Percentiles rank a stretch among this genome's conserved stretches.
These are phyloP conservation scores for Epichloe uncinata DNA, from an alignment of 2,329 filamentous ascomycete species.

Conservation along the genomic window DNA sequence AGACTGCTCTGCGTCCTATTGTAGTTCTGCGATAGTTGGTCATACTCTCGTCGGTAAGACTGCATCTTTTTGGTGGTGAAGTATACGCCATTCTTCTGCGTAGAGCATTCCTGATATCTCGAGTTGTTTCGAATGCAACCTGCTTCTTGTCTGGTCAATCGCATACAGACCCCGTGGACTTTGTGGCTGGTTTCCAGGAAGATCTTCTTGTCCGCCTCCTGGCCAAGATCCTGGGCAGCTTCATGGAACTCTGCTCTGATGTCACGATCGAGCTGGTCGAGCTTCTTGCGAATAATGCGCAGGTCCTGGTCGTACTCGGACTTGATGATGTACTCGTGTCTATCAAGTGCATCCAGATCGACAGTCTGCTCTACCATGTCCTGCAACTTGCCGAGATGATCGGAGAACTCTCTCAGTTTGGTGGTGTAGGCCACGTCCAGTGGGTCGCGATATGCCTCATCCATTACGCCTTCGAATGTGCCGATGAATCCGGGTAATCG, in stretches of 20 bases:
- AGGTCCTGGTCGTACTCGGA: constrained; percentile 90
- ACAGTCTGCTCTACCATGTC: constrained; percentile 99
- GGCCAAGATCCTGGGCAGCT: constrained; percentile 68
- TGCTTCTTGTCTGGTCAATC: constrained; percentile 80
- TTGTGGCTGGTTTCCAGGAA: constrained; percentile 86
- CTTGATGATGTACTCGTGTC: constrained; percentile 98
- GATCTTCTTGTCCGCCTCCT: constrained; percentile 96
- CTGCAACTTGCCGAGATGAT: constrained; percentile 71
- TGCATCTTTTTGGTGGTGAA: constrained; percentile 85
- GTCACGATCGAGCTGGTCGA: constrained; percentile 69
- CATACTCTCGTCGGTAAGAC: constrained; percentile 73
- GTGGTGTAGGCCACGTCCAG: constrained; percentile 78
- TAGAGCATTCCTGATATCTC: constrained; percentile 86
- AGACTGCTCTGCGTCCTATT: constrained; percentile 86
- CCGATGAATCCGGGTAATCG: constrained; percentile 80
- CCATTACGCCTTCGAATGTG: constrained; percentile 86
- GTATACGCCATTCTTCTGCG: constrained; percentile 97
- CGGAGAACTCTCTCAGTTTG: constrained; percentile 63
- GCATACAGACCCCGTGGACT: constrained; percentile 93
- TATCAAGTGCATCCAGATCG: constrained; percentile 86
- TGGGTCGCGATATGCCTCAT: constrained; percentile 80
- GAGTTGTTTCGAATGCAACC: constrained; percentile 86
- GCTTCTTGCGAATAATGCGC: constrained; percentile 75
- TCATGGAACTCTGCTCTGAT: constrained; percentile 72
- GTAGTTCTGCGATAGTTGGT: constrained; percentile 88